Evolutionary conservation across 2,329 filamentous ascomycete species (phyloP), one percentile per base, ranked within the genome.

Genomic region (Alternaria viburni): DNA sequence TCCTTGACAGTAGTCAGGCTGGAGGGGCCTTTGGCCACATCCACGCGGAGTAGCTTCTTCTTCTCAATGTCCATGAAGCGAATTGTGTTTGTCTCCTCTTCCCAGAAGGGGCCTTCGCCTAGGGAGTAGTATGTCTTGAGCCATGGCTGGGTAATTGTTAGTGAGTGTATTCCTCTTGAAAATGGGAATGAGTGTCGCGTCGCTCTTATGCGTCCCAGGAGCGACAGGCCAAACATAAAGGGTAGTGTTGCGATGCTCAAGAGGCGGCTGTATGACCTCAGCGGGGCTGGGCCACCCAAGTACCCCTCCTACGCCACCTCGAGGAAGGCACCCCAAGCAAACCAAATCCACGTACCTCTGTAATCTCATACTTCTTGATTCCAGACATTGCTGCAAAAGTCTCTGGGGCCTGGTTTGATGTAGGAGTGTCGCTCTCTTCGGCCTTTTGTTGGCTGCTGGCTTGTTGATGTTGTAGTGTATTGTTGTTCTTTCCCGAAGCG

Each of bases 51-150:
- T 49, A 97, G 76, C 65, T 89, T 88, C 76, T 91, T 87, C 76
- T 91, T 88, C 79, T 90, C 91, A 80, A 97, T 94, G 80, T 97
- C 94, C 65, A 94, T 88, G 78, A 93, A 93, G 67, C 92, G 91
- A 62, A 95, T 82, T 50, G 83, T 86, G 77, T 91, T 86, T 54
- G 86, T 88, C 21, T 81, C 82, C 62, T 86, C 82, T 78, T 93
- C 91, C 82, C 89, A 93, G 81, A 89, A 93, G 1, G 91, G 91
- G 0, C 87, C 92, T 80, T 95, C 92, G 67, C 90, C 91, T 28
- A 94, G 85, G 13, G 82, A 83, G 81, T 90, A 93, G 68, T 87
- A 85, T 59, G 87, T 81, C 69, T 89, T 82, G 65, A 94, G 84
- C 74, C 83, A 87, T 49, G 83, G 83, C 78, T 84, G 47, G 26